Evolutionary conservation across 192 early-diverging fungal genomes (phyloP), one percentile per base, ranked within the genome.

Genomic region (Coemansia sp.): DNA sequence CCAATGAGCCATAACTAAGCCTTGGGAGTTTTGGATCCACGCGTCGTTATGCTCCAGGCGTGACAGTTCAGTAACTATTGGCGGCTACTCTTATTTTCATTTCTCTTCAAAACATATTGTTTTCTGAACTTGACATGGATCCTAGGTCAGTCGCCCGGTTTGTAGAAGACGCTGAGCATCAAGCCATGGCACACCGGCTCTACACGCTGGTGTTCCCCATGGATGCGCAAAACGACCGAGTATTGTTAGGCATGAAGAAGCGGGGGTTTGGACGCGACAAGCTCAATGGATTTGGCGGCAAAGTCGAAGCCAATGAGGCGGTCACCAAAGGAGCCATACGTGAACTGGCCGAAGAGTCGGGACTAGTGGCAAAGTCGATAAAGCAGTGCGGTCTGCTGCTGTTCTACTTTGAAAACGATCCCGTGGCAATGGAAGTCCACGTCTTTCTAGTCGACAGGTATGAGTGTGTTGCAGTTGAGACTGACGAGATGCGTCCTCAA

Each of bases 221-320:
- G 23, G 65, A 69, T 37, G 2, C 5, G 26, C 20, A 60, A 1
- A 38, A 40, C 14, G 28, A 23, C 23, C 31, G 83, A 64, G 85
- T 92, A 40, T 79, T 91, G 3, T 83, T 93, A 20, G 91, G 91
- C 0, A 85, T 90, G 79, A 93, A 93, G 73, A 93, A 93, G 69
- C 86, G 91, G 9, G 91, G 91, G 8, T 91, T 93, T 66, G 91
- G 91, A 26, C 67, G 73, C 16, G 78, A 83, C 51, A 83, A 86
- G 23, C 84, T 77, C 75, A 92, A 92, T 53, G 91, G 91, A 1
- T 93, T 93, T 73, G 91, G 91, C 43, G 91, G 91, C 38, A 93
- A 93, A 57, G 84, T 92, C 16, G 91, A 93, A 56, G 40, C 78
- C 8, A 76, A 79, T 1, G 91, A 93, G 64, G 85, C 89, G 2